Evolutionary conservation across 2,329 filamentous ascomycete species (phyloP), one percentile per base, ranked within the genome.

Genomic region (Phaeosphaeria sp.): DNA sequence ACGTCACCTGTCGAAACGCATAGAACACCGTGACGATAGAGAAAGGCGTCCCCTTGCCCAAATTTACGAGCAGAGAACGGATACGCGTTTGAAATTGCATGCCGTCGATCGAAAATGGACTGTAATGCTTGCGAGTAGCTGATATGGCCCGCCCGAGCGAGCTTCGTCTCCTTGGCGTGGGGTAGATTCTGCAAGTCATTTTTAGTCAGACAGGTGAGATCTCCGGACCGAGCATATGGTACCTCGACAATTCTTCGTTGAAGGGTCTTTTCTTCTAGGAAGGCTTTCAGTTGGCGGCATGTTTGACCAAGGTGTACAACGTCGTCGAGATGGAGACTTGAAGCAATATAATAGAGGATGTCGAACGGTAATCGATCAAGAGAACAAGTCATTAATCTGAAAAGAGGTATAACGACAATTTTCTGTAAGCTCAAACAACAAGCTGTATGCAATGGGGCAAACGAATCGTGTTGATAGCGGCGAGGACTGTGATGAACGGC

Each of bases 1-100:
- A 75, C 78, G 47, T 78, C 75, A 50, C 82, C 80, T 42, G 81
- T 71, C 11, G 85, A 82, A 68, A 92, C 89, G 65, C 89, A 91
- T 17, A 93, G 77, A 11, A 85, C 80, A 6, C 90, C 89, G 56
- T 86, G 82, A 18, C 80, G 79, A 70, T 90, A 92, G 1, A 87
- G 72, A 73, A 89, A 91, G 3, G 81, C 80, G 22, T 86, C 83
- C 3, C 84, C 88, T 52, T 85, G 79, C 3, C 84, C 89, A 30
- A 92, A 69, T 0, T 88, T 78, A 2, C 83, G 83, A 17, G 84
- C 83, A 0, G 85, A 82, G 69, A 86, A 92, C 0, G 90, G 90
- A 30, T 81, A 76, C 5, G 87, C 88, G 21, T 80, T 82, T 3
- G 86, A 81, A 48, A 90, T 79, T 21, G 90, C 87, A 51, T 84